Evolutionary conservation across 2,329 filamentous ascomycete genomes (phyloP).

Genomic region (Rachicladosporium sp.): DNA sequence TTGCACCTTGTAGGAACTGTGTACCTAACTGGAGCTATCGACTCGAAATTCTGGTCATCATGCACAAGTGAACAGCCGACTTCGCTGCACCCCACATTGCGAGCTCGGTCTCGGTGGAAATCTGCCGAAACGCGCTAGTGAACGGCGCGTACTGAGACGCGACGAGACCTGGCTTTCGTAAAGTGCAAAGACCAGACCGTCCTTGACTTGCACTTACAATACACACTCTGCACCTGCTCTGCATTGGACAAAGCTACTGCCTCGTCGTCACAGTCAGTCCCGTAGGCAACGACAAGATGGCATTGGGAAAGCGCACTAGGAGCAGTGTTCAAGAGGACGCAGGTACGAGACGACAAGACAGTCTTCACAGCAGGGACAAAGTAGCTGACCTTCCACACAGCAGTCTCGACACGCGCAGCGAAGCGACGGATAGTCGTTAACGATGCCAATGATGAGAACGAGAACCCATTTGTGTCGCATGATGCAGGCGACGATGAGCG

Average conservation of each 20-base stretch:
- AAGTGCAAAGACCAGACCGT: no score
- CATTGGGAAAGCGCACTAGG: slow-evolving; percentile 38
- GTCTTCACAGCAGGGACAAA: slow-evolving; percentile 8
- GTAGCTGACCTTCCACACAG: slow-evolving; percentile 5
- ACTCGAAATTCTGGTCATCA: no score
- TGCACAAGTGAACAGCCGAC: no score
- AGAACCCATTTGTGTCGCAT: slow-evolving; percentile 40
- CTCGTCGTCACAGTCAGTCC: background rate
- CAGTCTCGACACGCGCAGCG: slow-evolving; percentile 22
- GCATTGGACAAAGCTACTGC: no score
- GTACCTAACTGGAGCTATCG: no score
- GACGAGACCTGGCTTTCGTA: no score
- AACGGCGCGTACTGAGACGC: no score
- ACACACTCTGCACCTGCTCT: no score
- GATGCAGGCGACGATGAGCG: slow-evolving; percentile 25
- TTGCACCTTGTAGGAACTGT: no score
- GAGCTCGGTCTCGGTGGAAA: no score
- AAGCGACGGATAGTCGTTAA: slow-evolving; percentile 34
- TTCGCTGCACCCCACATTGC: no score
- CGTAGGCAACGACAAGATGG: slow-evolving; percentile 4
- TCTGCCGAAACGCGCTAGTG: background rate
- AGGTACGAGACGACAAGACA: slow-evolving; percentile 22
- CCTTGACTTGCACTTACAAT: no score
- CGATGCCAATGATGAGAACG: slow-evolving; percentile 54
- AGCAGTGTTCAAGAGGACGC: slow-evolving; percentile 20